These are phyloP conservation scores for Paraphoma sp. DNA, from an alignment of 2,329 filamentous ascomycete genomes.

Conservation along the genomic window DNA sequence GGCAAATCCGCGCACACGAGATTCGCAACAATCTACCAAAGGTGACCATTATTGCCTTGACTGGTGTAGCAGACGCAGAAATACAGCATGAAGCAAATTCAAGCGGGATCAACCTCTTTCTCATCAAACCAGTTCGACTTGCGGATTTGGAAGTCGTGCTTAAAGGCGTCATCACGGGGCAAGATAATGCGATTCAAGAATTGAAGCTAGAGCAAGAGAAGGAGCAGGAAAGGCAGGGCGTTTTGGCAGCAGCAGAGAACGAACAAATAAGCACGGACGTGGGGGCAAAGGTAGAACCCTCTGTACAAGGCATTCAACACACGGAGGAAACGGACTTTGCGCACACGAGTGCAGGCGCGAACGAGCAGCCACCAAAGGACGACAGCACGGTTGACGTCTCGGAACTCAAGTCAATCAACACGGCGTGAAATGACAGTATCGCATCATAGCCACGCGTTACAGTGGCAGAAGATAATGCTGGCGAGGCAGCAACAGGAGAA, in stretches of 20 bases:
- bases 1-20: conserved; percentile 55
- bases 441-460: background rate
- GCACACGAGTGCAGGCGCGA: background rate
- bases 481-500: too few species aligned
- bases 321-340: background rate
- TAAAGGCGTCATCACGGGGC: conserved; percentile 40
- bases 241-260: background rate
- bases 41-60: conserved; percentile 60
- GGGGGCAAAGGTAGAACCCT: background rate
- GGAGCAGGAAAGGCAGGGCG: background rate
- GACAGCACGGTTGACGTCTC: background rate
- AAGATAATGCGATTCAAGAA: conserved; percentile 31
- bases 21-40: conserved; percentile 49
- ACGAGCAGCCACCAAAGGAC: background rate
- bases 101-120: conserved; percentile 61
- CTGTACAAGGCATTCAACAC: background rate
- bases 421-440: background rate
- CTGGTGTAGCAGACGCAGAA: conserved; percentile 58
- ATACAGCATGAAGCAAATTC: conserved; percentile 59
- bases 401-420: background rate
- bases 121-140: conserved; percentile 61
- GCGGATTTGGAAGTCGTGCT: conserved; percentile 52
- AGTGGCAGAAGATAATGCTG: too few species aligned
- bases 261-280: background rate
- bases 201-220: conserved; percentile 13